Evolutionary conservation across 495 filamentous ascomycete genomes (phyloP).

Genomic region (Rhizodiscina lignyota): DNA sequence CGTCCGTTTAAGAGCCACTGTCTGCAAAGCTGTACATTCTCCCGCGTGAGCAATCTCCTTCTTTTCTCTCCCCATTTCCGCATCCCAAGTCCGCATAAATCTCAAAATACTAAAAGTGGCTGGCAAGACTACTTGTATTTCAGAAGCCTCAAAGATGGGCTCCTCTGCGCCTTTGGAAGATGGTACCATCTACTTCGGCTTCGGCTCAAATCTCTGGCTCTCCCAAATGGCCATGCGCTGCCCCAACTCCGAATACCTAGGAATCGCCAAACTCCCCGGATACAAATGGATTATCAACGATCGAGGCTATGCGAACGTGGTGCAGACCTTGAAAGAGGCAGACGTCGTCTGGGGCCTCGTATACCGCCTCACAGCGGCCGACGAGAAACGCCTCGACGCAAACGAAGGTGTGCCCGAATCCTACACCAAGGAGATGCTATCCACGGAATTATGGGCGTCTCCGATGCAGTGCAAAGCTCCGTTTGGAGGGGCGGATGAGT

Average conservation of each 20-base stretch:
- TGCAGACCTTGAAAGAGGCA: slow-evolving; percentile 15
- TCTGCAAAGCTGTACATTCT: too few relatives aligned
- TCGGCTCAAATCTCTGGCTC: slow-evolving; percentile 55
- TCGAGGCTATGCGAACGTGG: slow-evolving; percentile 54
- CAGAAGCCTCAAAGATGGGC: too few relatives aligned
- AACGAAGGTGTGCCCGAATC: slow-evolving; percentile 41
- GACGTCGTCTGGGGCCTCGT: slow-evolving; percentile 33
- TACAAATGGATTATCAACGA: slow-evolving; percentile 53
- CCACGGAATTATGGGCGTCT: slow-evolving; percentile 24
- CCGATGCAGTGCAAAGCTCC: not conserved
- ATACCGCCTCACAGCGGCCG: slow-evolving; percentile 26
- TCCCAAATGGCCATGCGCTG: slow-evolving; percentile 51
- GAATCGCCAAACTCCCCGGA: slow-evolving; percentile 28
- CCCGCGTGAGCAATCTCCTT: too few relatives aligned
- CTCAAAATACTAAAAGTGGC: too few relatives aligned
- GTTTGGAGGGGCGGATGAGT: not conserved
- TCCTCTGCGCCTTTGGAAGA: too few relatives aligned
- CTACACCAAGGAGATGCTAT: slow-evolving; percentile 31
- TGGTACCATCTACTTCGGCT: slow-evolving; percentile 68
- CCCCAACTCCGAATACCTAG: slow-evolving; percentile 28
- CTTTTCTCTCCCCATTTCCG: too few relatives aligned
- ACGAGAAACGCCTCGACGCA: slow-evolving; percentile 31
- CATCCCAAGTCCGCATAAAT: too few relatives aligned
- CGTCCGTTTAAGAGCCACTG: too few relatives aligned
- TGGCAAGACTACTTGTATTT: too few relatives aligned